These are phyloP conservation scores for Tricholoma saponaceum DNA, from an alignment of 768 basidiomycete species.

Conservation along the genomic window DNA sequence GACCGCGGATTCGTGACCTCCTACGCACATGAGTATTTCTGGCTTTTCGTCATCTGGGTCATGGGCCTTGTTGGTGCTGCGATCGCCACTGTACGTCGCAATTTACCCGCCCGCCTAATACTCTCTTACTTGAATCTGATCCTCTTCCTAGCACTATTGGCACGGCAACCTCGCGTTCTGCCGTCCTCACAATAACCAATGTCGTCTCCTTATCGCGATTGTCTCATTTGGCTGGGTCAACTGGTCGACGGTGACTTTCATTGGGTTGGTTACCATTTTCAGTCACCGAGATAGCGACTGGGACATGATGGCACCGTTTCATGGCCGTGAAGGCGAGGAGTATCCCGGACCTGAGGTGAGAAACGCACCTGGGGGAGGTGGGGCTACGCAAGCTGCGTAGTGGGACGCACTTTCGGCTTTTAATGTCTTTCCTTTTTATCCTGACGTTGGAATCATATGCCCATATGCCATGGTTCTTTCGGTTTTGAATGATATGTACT, in stretches of 20 bases:
- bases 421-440: not conserved
- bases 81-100: constrained; percentile 48
- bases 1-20: constrained; percentile 31
- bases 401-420: not conserved
- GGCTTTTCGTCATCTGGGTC: constrained; percentile 51
- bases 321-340: not conserved
- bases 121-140: not conserved
- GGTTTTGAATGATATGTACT: not conserved
- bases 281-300: constrained; percentile 3
- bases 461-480: not conserved
- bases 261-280: constrained; percentile 38
- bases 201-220: constrained; percentile 59
- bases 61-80: constrained; percentile 65
- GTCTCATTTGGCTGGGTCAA: constrained; percentile 68
- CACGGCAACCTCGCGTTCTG: constrained; percentile 61
- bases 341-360: not conserved
- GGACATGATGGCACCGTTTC: not conserved
- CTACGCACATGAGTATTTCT: constrained; percentile 43
- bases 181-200: constrained; percentile 40
- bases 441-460: not conserved
- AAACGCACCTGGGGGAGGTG: not conserved
- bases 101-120: not conserved
- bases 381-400: not conserved
- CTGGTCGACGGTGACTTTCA: constrained; percentile 47
- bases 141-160: constrained; percentile 26